phyloP scores from a whole-genome alignment of 768 basidiomycete species.

The Agaricus subrufescens region DNA sequence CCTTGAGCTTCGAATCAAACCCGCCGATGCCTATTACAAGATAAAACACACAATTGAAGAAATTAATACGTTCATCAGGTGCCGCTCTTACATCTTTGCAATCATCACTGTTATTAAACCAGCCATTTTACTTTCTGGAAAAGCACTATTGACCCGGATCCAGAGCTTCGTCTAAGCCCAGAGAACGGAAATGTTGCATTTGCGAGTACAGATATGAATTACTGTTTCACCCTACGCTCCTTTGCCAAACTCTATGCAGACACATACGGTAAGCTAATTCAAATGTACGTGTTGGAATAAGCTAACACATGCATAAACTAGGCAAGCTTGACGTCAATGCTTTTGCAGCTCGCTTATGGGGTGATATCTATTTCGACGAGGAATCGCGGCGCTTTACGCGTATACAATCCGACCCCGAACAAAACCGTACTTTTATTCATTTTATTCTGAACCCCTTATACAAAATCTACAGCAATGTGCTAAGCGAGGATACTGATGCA shows the following conservation, averaged over 20 bases:
- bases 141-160: slow-evolving; percentile 84
- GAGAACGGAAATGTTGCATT: slow-evolving; percentile 97
- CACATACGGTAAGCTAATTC: slow-evolving; percentile 62
- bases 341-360: slow-evolving; percentile 93
- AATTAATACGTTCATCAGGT: slow-evolving; percentile 96
- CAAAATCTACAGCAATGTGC: slow-evolving; percentile 92
- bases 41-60: slow-evolving; percentile 99
- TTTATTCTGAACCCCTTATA: slow-evolving; percentile 96
- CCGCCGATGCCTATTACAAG: slow-evolving; percentile 96
- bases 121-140: slow-evolving; percentile 2
- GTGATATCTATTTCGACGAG: slow-evolving; percentile 91
- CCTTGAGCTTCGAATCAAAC: slow-evolving; percentile 92
- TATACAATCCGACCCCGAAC: slow-evolving; percentile 75
- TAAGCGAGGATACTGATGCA: slow-evolving; percentile 90
- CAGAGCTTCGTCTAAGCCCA: slow-evolving; percentile 83
- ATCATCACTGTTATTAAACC: not conserved
- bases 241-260: slow-evolving; percentile 97
- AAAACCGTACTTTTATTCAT: slow-evolving; percentile 84
- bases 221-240: slow-evolving; percentile 93
- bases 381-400: slow-evolving; percentile 87
- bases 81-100: slow-evolving; percentile 14
- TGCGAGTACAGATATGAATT: slow-evolving; percentile 94
- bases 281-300: not conserved
- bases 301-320: slow-evolving; percentile 16
- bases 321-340: slow-evolving; percentile 77